A percentile compares a stretch with the other conserved stretches of the same genome.
Conservation (phyloP, 1,284 basidiomycete genomes). For the Cerioporus squamosus region DNA sequence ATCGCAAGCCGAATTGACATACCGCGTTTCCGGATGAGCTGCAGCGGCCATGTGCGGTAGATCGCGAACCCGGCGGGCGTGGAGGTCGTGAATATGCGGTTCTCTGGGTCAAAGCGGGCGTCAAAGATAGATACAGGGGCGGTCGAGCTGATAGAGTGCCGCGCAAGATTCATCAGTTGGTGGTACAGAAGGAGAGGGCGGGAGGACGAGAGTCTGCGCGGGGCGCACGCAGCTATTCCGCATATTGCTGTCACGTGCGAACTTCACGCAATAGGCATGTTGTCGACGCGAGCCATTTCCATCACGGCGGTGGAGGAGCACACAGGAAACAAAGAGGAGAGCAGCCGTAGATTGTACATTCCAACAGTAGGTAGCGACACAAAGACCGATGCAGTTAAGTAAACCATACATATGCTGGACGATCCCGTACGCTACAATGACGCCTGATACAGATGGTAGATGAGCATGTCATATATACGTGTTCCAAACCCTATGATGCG, state of each 20-base stretch:
- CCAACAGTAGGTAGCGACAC: conserved; percentile 11
- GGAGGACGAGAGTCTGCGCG: neutral
- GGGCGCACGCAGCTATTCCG: conserved; percentile 14
- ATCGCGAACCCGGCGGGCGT: conserved; percentile 88
- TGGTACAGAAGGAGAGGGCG: conserved; percentile 22
- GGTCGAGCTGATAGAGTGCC: conserved; percentile 84
- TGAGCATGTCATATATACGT: conserved; percentile 22
- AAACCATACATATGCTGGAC: conserved; percentile 22
- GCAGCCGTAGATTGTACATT: conserved; percentile 16
- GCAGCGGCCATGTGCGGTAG: conserved; percentile 81
- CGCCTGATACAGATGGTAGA: conserved; percentile 25
- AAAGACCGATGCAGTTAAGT: conserved; percentile 17
- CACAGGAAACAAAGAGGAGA: neutral
- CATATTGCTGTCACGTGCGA: conserved; percentile 21
- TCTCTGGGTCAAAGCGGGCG: conserved; percentile 78
- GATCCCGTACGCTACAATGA: conserved; percentile 24
- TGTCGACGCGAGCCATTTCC: conserved; percentile 9
- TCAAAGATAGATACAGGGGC: conserved; percentile 78
- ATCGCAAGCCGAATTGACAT: conserved; percentile 25
- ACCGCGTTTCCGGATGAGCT: conserved; percentile 83
- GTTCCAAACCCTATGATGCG: conserved; percentile 19
- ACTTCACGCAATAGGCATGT: conserved; percentile 6
- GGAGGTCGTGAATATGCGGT: conserved; percentile 81
- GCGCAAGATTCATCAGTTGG: conserved; percentile 82
- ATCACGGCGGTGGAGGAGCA: neutral